Evolutionary conservation across 1,284 basidiomycete genomes (phyloP).

Genomic region (Cutaneotrichosporon mucoides): DNA sequence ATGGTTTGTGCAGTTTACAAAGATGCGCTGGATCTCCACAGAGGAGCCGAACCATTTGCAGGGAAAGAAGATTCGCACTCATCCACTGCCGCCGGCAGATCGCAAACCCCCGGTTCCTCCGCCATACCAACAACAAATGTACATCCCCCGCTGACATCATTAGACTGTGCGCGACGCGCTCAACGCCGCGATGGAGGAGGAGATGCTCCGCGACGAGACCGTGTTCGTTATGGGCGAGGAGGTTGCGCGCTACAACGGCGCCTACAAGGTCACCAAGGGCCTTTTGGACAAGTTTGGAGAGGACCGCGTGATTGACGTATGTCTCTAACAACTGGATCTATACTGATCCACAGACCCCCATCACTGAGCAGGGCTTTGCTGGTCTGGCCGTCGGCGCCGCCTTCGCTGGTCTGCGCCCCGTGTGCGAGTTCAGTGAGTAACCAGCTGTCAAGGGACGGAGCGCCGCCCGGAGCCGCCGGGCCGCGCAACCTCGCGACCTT

Average conservation of each 20-base stretch:
- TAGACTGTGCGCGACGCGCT: constrained; percentile 97
- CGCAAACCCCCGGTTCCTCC: neutral
- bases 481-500: too few species aligned
- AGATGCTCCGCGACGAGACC: constrained; percentile 93
- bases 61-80: neutral
- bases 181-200: constrained; percentile 98
- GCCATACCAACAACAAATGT: neutral
- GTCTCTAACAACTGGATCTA: constrained; percentile 11
- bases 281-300: constrained; percentile 99
- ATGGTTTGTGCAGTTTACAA: too few species aligned
- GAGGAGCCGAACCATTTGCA: too few species aligned
- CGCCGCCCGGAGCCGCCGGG: too few species aligned
- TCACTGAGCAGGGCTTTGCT: constrained; percentile 98
- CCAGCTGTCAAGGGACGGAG: too few species aligned
- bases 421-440: constrained; percentile 87
- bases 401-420: constrained; percentile 85
- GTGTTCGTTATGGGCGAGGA: constrained; percentile 98
- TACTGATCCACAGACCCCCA: constrained; percentile 61
- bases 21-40: too few species aligned
- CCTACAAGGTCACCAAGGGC: constrained; percentile 99
- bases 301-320: constrained; percentile 87
- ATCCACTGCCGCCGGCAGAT: constrained; percentile 15
- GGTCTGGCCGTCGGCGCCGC: constrained; percentile 95
- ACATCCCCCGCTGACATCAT: constrained; percentile 34
- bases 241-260: constrained; percentile 98